These are phyloP conservation scores for Pichia sp. DNA, from an alignment of 1,139 yeast genomes.

Conservation along the genomic window DNA sequence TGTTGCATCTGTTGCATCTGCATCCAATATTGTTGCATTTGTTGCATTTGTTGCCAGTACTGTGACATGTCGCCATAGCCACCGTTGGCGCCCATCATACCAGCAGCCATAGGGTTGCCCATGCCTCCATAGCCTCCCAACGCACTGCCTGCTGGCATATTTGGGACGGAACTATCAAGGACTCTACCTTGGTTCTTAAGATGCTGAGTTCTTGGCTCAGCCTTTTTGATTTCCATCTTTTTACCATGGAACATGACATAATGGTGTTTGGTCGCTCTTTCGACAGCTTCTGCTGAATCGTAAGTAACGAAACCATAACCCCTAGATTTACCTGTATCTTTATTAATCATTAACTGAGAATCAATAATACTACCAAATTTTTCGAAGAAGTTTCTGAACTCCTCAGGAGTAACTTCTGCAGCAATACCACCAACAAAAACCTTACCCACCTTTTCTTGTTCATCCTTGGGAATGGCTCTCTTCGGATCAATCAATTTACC, in stretches of 20 bases:
- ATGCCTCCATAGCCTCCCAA: constrained; percentile 1
- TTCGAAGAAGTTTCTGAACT: constrained; percentile 80
- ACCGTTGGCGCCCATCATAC: constrained; percentile 7
- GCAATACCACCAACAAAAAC: constrained; percentile 98
- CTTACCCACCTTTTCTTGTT: constrained; percentile 95
- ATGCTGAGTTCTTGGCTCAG: constrained; percentile 84
- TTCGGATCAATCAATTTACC: constrained; percentile 98
- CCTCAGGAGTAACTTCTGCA: constrained; percentile 89
- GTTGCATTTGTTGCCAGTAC: constrained; percentile 45
- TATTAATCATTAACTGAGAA: constrained; percentile 96
- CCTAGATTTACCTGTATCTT: constrained; percentile 95
- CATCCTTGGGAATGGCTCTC: constrained; percentile 96
- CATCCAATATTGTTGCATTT: constrained; percentile 23
- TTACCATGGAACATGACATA: constrained; percentile 81
- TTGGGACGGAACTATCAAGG: constrained; percentile 13
- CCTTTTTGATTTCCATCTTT: constrained; percentile 93
- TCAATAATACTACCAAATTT: constrained; percentile 92
- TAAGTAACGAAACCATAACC: constrained; percentile 98
- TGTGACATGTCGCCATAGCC: constrained; percentile 53
- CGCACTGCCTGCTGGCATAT: background rate
- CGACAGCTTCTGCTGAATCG: constrained; percentile 95
- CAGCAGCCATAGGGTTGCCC: background rate
- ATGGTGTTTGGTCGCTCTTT: constrained; percentile 78
- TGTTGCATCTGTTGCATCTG: too few species aligned
- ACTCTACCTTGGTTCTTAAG: constrained; percentile 27